Evolutionary conservation across 371 early-diverging fungal genomes (phyloP).

Genomic region (Rhizopus delemar): DNA sequence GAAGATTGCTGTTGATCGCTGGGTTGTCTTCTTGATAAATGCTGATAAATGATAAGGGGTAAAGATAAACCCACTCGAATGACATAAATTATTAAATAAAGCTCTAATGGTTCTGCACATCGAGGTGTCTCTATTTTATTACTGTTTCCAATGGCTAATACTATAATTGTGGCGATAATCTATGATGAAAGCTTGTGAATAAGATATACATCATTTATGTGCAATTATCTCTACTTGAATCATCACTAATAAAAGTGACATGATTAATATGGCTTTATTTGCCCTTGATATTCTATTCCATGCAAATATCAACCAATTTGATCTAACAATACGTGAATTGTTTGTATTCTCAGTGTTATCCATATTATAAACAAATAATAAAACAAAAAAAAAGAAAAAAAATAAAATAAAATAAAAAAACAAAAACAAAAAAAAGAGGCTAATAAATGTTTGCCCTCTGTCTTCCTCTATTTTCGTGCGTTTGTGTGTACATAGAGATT

Average conservation of each 20-base stretch:
- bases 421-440: background rate
- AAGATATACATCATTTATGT: background rate
- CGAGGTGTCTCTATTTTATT: conserved; percentile 4
- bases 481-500: too few relatives aligned
- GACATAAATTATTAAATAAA: conserved; percentile 42
- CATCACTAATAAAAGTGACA: conserved; percentile 16
- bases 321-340: conserved; percentile 18
- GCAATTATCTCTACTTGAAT: background rate
- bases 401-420: background rate
- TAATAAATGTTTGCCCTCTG: background rate
- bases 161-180: conserved; percentile 27
- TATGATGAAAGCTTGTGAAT: conserved; percentile 1
- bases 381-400: conserved; percentile 7
- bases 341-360: background rate
- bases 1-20: conserved; percentile 2
- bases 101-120: conserved; percentile 43
- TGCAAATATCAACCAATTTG: conserved; percentile 25
- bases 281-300: conserved; percentile 28
- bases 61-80: conserved; percentile 36
- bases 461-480: too few relatives aligned
- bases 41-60: conserved; percentile 42
- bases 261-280: conserved; percentile 22
- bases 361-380: background rate
- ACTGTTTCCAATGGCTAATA: conserved; percentile 26
- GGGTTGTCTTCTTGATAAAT: conserved; percentile 20